phyloP scores from a whole-genome alignment of 208 protist genomes.

The Entamoeba histolytica region DNA sequence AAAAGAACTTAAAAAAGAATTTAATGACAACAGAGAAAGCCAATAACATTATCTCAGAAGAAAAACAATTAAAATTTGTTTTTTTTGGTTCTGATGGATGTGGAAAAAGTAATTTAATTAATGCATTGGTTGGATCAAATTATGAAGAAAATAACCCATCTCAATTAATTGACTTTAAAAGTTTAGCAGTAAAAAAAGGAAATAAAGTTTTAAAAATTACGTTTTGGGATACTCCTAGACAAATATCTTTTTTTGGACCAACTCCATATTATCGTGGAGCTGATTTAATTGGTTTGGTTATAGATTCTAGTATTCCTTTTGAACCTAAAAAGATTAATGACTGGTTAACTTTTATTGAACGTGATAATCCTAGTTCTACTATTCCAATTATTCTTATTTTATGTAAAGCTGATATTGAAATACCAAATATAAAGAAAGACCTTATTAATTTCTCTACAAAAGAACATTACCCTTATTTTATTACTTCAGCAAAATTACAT shows the following conservation, averaged over 20 bases:
- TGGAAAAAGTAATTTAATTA: neutral
- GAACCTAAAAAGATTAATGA: neutral
- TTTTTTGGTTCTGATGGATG: neutral
- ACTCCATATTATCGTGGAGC: neutral
- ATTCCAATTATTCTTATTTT: neutral
- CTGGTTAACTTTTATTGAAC: neutral
- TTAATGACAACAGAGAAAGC: too few species aligned
- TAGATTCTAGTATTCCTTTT: neutral
- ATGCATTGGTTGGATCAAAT: neutral
- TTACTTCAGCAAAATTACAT: neutral
- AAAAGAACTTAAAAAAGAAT: too few species aligned
- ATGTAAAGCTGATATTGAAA: neutral
- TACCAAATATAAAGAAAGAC: neutral
- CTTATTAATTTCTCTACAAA: neutral
- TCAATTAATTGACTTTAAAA: neutral
- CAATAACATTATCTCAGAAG: neutral
- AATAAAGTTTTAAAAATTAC: neutral
- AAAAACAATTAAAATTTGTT: neutral
- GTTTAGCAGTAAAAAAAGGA: neutral
- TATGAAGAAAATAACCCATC: neutral
- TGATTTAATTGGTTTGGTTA: neutral
- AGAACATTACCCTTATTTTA: neutral
- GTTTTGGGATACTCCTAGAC: neutral
- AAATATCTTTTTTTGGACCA: neutral
- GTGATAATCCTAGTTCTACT: neutral